Base-by-base conservation (phyloP, 2,329 filamentous ascomycete species). In the Trichoderma atroviride region DNA sequence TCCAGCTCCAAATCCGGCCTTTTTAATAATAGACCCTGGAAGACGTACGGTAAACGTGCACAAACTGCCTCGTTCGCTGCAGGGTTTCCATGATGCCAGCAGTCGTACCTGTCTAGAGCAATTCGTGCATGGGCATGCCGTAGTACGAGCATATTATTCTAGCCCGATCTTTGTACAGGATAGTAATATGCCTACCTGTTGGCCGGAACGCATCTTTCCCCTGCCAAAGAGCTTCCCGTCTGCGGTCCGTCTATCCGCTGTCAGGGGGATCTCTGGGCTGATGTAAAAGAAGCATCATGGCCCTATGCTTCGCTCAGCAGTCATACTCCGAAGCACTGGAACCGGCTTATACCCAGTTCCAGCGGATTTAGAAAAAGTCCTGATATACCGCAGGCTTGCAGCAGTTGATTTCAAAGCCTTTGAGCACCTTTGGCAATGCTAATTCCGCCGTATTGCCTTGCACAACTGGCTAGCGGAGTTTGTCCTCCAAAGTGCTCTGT, bases 241-340 rank as follows among this genome's bases (percentile, higher is more conserved):
- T 40, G 29, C 63, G 63, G 63, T 66, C 53, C 63, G 63, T 40
- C 27, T 57, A 24, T 66, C 63, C 63, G 63, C 24, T 27, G 27
- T 24, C 63, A 66, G 52, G 53, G 53, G 52, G 27, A 56, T 35
- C 19, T 65, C 53, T 37, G n/a, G n/a, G 52, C 62, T 35, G 53
- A 50, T 66, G 19, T 19, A 31, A 29, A 27, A 57, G n/a, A 19
- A 35, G 14, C 7, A 2, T 33, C 22, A 10, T 22, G 29, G 61
- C 50, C 50, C 24, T 1, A 4, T 7, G 1, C 10, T 31, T 24
- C 11, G 22, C 14, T 9, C 22, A 50, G n/a, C 11, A 22, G n/a
- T 13, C 47, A 22, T 50, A 50, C 47, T 50, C 47, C 47, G n/a
- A 13, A 50, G 3, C 24, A 5, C 29, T 14, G 27, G 31, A 22